A percentile compares a stretch with the other conserved stretches of the same genome.
Evolutionary conservation across 75 land plant species (phyloP).

Genomic region (Cupressus sempervirens): DNA sequence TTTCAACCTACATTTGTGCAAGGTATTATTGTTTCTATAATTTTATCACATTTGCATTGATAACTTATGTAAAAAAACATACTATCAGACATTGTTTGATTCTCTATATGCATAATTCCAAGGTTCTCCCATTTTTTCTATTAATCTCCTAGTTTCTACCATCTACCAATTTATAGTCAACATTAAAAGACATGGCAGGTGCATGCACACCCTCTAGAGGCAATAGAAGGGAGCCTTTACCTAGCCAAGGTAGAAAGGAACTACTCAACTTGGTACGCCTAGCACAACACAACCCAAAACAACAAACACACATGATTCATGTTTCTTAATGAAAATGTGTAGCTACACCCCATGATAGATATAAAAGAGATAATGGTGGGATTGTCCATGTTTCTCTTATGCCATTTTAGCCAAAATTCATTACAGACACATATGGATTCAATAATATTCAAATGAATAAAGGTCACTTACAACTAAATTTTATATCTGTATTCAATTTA

Average conservation of each 20-base stretch:
- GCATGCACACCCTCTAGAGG: conserved; percentile 44
- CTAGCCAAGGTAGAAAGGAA: conserved; percentile 55
- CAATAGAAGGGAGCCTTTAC: conserved; percentile 42
- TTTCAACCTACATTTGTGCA: neutral
- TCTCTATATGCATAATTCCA: neutral
- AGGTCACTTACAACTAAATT: conserved; percentile 21
- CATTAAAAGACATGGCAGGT: conserved; percentile 46
- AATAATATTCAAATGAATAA: conserved; percentile 30
- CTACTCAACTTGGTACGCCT: conserved; percentile 44
- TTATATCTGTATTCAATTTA: neutral
- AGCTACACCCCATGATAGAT: conserved; percentile 53
- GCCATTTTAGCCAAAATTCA: conserved; percentile 37
- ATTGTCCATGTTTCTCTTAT: conserved; percentile 37
- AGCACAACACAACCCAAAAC: conserved; percentile 32
- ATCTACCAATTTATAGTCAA: conserved; percentile 12
- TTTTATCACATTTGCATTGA: neutral
- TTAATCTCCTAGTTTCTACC: neutral
- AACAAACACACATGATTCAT: conserved; percentile 22
- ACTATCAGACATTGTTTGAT: neutral
- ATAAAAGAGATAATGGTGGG: conserved; percentile 12
- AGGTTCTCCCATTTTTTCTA: neutral
- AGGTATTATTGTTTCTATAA: neutral
- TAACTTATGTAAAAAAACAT: neutral
- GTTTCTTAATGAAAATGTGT: conserved; percentile 66
- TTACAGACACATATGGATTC: conserved; percentile 25